Base-by-base conservation (phyloP, 495 filamentous ascomycete genomes). In the Lepraria neglecta region DNA sequence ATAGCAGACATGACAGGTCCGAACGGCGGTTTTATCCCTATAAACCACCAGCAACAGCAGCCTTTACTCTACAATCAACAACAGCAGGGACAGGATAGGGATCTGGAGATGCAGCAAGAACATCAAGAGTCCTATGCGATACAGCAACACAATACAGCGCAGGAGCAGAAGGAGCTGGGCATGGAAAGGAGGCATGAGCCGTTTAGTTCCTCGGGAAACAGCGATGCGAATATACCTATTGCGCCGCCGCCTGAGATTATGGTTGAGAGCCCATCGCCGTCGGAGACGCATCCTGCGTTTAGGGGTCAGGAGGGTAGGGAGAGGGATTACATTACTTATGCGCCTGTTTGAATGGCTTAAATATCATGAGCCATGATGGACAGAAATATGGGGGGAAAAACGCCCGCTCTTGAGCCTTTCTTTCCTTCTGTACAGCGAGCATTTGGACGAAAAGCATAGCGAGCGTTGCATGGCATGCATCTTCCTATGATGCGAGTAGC, bases 21-120 rank as follows among this genome's bases (percentile, higher is more conserved):
- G 12, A 58, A 58, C 0, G 45, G 53, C 6, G 45, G 11, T n/a
- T 52, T 63, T 14, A 14, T 58, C 9, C 40, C 56, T 6, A 28
- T 63, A 2, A 24, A 42, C 6, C 27, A 31, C 38, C 55, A 54
- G 0, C 51, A 54, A 12, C 51, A 31, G 10, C 51, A 54, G 12
- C 51, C 14, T 5, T 15, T 38, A 0, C 17, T 38, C 12, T 38
- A 38, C 35, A 38, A 38, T 12, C 33, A 35, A 35, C 33, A 35
- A 4, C 50, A 53, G 6, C 30, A 15, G 17, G 27, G 30, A 1
- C 50, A 33, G 7, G 35, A 35, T 3, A 0, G 6, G 6, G 51
- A 54, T 21, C 10, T n/a, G 11, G 51, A 38, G 10, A 54, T 54
- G 3, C 51, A 35, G 7, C 10, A 54, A 11, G 27, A 35, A 10